Base-by-base conservation (phyloP, 2,329 filamentous ascomycete genomes). In the Alternaria ethzedia region DNA sequence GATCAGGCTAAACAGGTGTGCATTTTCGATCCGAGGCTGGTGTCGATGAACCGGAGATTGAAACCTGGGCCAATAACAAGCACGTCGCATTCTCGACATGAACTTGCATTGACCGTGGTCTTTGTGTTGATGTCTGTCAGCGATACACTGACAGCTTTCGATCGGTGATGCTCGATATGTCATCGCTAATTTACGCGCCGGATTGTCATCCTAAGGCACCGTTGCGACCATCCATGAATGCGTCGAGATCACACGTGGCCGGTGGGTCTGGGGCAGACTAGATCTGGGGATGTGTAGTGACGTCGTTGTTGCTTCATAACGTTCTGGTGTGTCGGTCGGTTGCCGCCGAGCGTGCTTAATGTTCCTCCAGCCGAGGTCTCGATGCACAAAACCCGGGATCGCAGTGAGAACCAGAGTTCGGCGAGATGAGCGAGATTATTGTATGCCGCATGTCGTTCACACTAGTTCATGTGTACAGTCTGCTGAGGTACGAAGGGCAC, bases 1-100 rank as follows among this genome's bases (percentile, higher is more conserved):
- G 59, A 74, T 72, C 73, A 75, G 75, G 63, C 75, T 77, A 76
- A 76, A 74, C 36, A 60, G 65, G 62, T 44, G 45, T 28, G 55
- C 45, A 57, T 23, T 26, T 44, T 44, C 43, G 45, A 58, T 54
- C 32, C 12, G 25, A 23, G 25, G 26, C 26, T 44, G 47, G 28
- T 15, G 47, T 59, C 57, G 41, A 54, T 41, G 57, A 46, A 54
- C 17, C 49, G 45, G 30, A 51, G 15, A 46, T 11, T 47, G 55
- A 26, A 41, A 51, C 30, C n/a, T 58, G 20, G 15, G 41, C 21
- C 20, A 15, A 58, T 21, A 41, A 23, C 9, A 41, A 21, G 4
- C 30, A 52, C 9, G 32, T 52, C 49, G 10, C 32, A n/a, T 3
- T 12, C 2, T 41, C 9, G 36, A 41, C 49, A 23, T 41, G 6